Evolutionary conservation across 306 rosid genomes (phyloP).

Genomic region (Lathyrus tuberosus): DNA sequence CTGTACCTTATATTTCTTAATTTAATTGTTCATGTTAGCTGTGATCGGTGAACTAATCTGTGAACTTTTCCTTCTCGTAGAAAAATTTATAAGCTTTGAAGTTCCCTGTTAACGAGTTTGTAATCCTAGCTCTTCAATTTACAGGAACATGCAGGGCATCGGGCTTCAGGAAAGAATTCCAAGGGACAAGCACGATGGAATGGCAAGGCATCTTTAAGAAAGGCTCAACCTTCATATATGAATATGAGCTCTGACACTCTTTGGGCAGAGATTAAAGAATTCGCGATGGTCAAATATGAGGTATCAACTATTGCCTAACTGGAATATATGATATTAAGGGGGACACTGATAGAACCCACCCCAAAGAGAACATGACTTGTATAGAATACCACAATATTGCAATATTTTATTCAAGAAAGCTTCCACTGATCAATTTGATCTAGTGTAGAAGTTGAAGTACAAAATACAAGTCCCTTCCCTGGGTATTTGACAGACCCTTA

Average conservation of each 20-base stretch:
- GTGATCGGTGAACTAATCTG: constrained; percentile 6
- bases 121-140: constrained; percentile 35
- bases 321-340: constrained; percentile 11
- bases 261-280: constrained; percentile 83
- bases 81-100: constrained; percentile 3
- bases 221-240: constrained; percentile 63
- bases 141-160: constrained; percentile 77
- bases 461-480: background rate
- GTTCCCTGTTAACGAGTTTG: background rate
- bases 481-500: no score
- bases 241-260: constrained; percentile 78
- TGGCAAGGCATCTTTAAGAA: constrained; percentile 65
- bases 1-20: constrained; percentile 10
- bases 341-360: background rate
- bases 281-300: constrained; percentile 82
- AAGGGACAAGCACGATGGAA: constrained; percentile 79
- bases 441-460: background rate
- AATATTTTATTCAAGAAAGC: background rate
- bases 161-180: constrained; percentile 65
- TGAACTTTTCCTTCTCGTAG: constrained; percentile 25
- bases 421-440: background rate
- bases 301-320: constrained; percentile 47
- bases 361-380: background rate
- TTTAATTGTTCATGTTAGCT: constrained; percentile 14
- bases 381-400: background rate